Percentiles rank a stretch among this genome's conserved stretches.
Evolutionary conservation across 2,329 filamentous ascomycete species (phyloP).

Genomic region (Blumeria hordei): DNA sequence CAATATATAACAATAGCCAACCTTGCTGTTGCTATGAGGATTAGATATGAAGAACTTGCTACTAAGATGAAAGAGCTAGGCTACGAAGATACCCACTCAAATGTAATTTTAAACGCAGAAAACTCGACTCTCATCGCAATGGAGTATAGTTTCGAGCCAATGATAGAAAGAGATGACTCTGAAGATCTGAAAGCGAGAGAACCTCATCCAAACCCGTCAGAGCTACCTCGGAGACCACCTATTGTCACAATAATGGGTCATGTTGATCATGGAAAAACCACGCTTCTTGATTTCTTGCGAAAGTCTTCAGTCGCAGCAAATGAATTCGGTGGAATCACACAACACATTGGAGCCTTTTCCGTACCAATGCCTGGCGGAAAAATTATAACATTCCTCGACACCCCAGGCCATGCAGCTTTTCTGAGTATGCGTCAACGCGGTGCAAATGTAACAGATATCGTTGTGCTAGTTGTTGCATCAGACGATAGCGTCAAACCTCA

Average conservation of each 20-base stretch:
- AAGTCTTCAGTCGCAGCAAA: constrained; percentile 78
- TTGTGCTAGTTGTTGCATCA: constrained; percentile 82
- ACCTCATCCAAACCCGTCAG: constrained; percentile 38
- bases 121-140: constrained; percentile 73
- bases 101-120: constrained; percentile 75
- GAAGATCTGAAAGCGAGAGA: constrained; percentile 52
- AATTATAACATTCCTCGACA: constrained; percentile 88
- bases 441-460: constrained; percentile 89
- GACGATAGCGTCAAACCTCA: constrained; percentile 97
- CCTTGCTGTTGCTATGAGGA: constrained; percentile 48
- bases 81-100: constrained; percentile 62
- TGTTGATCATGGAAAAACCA: constrained; percentile 96
- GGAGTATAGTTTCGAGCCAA: constrained; percentile 81
- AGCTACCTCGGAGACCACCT: constrained; percentile 54
- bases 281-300: constrained; percentile 75
- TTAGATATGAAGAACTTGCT: constrained; percentile 49
- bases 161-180: constrained; percentile 38
- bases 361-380: constrained; percentile 71
- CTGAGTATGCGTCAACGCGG: constrained; percentile 87
- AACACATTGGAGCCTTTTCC: constrained; percentile 94
- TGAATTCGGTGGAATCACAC: constrained; percentile 91
- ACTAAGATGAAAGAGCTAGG: constrained; percentile 59
- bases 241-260: constrained; percentile 99
- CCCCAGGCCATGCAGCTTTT: constrained; percentile 88
- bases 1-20: constrained; percentile 81